These are phyloP conservation scores for Chrysanthemum seticuspe DNA, from an alignment of 129 eudicot species.

Conservation along the genomic window DNA sequence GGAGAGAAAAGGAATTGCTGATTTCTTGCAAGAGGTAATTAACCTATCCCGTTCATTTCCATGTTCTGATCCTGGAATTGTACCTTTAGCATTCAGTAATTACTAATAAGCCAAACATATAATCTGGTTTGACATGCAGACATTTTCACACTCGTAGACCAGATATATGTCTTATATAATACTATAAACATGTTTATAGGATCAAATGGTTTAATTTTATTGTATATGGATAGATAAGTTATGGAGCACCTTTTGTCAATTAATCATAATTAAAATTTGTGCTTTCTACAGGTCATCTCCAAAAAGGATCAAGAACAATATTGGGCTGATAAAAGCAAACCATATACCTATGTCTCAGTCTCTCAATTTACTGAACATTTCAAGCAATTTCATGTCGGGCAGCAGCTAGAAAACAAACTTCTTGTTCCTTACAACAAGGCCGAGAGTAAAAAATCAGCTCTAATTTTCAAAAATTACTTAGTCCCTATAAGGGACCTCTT, in stretches of 20 bases:
- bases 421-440: constrained; percentile 17
- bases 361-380: constrained; percentile 29
- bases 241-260: not conserved
- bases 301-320: constrained; percentile 42
- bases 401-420: constrained; percentile 21
- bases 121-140: too few species aligned
- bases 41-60: constrained; percentile 1
- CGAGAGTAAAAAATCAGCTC: constrained; percentile 22
- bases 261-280: not conserved
- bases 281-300: constrained; percentile 30
- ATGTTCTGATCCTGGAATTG: not conserved
- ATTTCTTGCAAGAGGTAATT: constrained; percentile 95
- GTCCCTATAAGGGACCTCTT: constrained; percentile 33
- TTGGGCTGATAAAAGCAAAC: constrained; percentile 29
- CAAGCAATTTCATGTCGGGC: constrained; percentile 34
- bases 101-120: too few species aligned
- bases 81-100: too few species aligned
- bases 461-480: constrained; percentile 28
- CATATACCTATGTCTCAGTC: constrained; percentile 26
- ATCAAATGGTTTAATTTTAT: too few species aligned
- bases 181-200: too few species aligned
- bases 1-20: constrained; percentile 88
- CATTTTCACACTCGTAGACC: too few species aligned
- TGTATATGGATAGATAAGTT: not conserved
- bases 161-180: too few species aligned